phyloP scores from a whole-genome alignment of 768 basidiomycete genomes.

The Xanthoconium stramineum region DNA sequence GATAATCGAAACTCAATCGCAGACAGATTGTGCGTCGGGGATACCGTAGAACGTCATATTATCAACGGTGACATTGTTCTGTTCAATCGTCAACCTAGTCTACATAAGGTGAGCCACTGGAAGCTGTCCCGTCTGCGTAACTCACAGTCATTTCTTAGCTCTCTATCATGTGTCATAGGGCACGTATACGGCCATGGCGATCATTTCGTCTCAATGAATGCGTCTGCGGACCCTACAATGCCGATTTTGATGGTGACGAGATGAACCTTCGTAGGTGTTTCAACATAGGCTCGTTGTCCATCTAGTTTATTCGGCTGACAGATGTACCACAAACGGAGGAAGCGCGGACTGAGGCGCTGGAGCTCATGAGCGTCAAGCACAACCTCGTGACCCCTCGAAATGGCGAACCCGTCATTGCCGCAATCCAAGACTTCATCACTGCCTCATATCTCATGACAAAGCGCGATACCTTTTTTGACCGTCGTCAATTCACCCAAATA shows the following conservation, averaged over 20 bases:
- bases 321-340: slow-evolving; percentile 99
- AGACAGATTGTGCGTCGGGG: slow-evolving; percentile 79
- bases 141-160: slow-evolving; percentile 45
- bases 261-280: slow-evolving; percentile 90
- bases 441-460: slow-evolving; percentile 94
- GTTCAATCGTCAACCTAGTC: slow-evolving; percentile 97
- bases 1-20: slow-evolving; percentile 80
- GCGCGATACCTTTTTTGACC: slow-evolving; percentile 89
- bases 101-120: slow-evolving; percentile 71
- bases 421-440: slow-evolving; percentile 99
- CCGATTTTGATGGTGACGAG: slow-evolving; percentile 99
- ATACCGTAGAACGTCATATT: slow-evolving; percentile 92
- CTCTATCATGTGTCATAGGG: slow-evolving; percentile 98
- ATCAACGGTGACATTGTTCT: slow-evolving; percentile 94
- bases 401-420: slow-evolving; percentile 98
- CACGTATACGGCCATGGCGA: slow-evolving; percentile 95
- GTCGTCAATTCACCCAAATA: slow-evolving; percentile 93
- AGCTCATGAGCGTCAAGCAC: slow-evolving; percentile 95
- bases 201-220: slow-evolving; percentile 98
- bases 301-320: slow-evolving; percentile 29
- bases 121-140: neutral
- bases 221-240: slow-evolving; percentile 98
- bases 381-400: slow-evolving; percentile 98
- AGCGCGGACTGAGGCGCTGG: slow-evolving; percentile 92
- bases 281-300: neutral